Conservation (phyloP, 169 alveolate species). For the Cryptosporidium baileyi region DNA sequence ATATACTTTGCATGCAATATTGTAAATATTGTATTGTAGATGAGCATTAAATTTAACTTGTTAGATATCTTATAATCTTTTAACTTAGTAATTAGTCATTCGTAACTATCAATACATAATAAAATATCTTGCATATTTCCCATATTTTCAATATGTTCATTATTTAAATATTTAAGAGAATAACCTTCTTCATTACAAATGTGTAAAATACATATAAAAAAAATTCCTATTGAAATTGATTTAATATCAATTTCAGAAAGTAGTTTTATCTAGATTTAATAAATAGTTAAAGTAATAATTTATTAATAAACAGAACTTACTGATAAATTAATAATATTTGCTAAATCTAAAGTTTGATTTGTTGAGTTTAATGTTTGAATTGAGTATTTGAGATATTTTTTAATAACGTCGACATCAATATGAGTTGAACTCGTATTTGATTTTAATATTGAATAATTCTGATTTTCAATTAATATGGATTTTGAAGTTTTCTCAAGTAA, state of each 20-base stretch:
- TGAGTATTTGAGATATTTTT: not conserved
- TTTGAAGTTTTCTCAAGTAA: slow-evolving; percentile 39
- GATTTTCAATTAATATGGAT: not conserved
- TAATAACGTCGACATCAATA: slow-evolving; percentile 17
- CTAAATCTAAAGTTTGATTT: not conserved
- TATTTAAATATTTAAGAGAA: not conserved
- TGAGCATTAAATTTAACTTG: no score
- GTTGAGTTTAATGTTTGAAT: not conserved
- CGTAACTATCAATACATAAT: no score
- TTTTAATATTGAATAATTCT: not conserved
- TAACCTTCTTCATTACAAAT: slow-evolving; percentile 37
- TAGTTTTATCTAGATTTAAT: not conserved
- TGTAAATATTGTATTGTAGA: no score
- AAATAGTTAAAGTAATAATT: not conserved
- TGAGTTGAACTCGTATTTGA: not conserved
- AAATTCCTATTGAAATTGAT: slow-evolving; percentile 9
- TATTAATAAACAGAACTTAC: not conserved
- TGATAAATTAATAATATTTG: not conserved
- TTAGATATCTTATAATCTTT: no score
- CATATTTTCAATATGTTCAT: no score
- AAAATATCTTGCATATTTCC: no score
- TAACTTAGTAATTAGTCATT: no score
- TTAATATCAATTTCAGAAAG: not conserved
- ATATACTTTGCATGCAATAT: no score
- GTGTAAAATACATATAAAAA: slow-evolving; percentile 46